These are phyloP conservation scores for Pisolithus tinctorius DNA, from an alignment of 768 basidiomycete genomes.

Conservation along the genomic window DNA sequence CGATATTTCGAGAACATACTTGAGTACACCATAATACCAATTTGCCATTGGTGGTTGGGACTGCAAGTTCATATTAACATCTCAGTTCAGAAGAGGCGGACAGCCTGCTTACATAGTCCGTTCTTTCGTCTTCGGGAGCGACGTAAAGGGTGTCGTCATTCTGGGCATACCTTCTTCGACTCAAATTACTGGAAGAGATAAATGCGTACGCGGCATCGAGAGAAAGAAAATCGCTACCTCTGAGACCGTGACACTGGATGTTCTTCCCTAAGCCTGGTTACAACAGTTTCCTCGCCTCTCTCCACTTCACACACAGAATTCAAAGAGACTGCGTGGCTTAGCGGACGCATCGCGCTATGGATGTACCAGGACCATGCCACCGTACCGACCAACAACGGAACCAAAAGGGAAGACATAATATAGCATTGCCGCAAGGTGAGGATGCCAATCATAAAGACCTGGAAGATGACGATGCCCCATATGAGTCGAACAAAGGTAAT, in stretches of 20 bases:
- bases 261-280: conserved; percentile 65
- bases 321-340: conserved; percentile 79
- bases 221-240: conserved; percentile 43
- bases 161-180: conserved; percentile 80
- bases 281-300: conserved; percentile 78
- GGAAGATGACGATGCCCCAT: conserved; percentile 89
- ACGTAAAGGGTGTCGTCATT: conserved; percentile 94
- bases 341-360: conserved; percentile 54
- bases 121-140: conserved; percentile 88
- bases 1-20: conserved; percentile 39
- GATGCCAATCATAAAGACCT: conserved; percentile 94
- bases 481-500: conserved; percentile 89
- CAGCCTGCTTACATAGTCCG: conserved; percentile 63
- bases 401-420: conserved; percentile 54
- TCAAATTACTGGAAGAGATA: conserved; percentile 58
- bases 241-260: conserved; percentile 88
- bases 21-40: conserved; percentile 89
- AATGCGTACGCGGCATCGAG: background rate
- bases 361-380: conserved; percentile 79
- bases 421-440: conserved; percentile 65
- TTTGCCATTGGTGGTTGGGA: conserved; percentile 97
- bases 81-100: background rate
- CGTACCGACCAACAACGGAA: conserved; percentile 72
- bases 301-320: conserved; percentile 87
- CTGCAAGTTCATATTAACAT: conserved; percentile 31